These are phyloP conservation scores for Pseudopediastrum boryanum DNA, from an alignment of 139 green algal species.

Conservation along the genomic window DNA sequence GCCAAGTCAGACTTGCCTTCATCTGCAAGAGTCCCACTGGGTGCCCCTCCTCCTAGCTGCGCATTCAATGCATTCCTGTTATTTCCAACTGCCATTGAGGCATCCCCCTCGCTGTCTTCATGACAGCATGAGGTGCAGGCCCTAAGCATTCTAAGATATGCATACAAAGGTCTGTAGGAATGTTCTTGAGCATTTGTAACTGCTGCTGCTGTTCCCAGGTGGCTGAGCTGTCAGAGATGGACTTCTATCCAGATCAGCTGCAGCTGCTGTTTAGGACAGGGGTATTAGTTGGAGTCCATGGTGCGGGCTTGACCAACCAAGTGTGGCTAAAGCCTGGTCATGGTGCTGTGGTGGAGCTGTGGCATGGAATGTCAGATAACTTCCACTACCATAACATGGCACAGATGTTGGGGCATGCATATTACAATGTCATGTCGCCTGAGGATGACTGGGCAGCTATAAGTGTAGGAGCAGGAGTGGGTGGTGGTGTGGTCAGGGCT, in stretches of 20 bases:
- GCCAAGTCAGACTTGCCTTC: too few relatives aligned
- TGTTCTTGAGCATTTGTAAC: not conserved
- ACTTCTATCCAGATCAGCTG: constrained; percentile 48
- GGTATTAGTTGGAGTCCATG: constrained; percentile 42
- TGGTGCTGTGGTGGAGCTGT: constrained; percentile 46
- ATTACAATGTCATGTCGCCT: constrained; percentile 32
- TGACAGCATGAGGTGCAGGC: not conserved
- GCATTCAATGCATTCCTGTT: not conserved
- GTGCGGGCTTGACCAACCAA: constrained; percentile 44
- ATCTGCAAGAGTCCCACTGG: too few relatives aligned
- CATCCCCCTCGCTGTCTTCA: not conserved
- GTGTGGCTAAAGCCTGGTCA: constrained; percentile 37
- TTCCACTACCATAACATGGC: constrained; percentile 45
- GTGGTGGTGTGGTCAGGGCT: too few relatives aligned
- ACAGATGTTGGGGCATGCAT: constrained; percentile 29
- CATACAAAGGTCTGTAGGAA: not conserved
- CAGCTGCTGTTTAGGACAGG: constrained; percentile 29
- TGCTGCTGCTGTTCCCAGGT: not conserved
- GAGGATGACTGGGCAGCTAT: too few relatives aligned
- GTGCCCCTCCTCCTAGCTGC: too few relatives aligned
- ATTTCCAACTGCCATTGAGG: not conserved
- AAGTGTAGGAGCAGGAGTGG: constrained; percentile 6
- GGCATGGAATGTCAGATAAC: constrained; percentile 41
- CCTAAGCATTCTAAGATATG: not conserved
- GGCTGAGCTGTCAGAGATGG: constrained; percentile 39